Conservation (phyloP, 2,329 filamentous ascomycete genomes). For the Xylariaceae sp. region DNA sequence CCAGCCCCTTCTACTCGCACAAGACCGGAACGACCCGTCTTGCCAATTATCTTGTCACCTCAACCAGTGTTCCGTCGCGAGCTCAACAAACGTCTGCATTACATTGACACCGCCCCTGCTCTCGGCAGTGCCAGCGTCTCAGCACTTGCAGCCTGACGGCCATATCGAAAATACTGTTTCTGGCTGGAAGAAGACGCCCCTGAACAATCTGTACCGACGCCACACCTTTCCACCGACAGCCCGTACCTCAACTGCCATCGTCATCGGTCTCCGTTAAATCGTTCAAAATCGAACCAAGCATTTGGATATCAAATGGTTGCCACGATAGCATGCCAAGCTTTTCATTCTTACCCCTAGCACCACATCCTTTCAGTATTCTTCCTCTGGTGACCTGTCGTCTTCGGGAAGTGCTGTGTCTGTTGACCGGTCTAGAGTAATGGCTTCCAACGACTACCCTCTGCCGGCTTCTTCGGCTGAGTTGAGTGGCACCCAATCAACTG, state of each 20-base stretch:
- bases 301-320: constrained; percentile 21
- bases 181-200: constrained; percentile 11
- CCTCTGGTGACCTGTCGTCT: constrained; percentile 46
- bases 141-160: constrained; percentile 12
- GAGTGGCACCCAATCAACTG: constrained; percentile 33
- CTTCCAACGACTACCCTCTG: constrained; percentile 41
- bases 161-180: constrained; percentile 17
- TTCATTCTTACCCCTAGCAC: constrained; percentile 24
- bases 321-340: constrained; percentile 25
- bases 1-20: constrained; percentile 2
- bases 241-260: constrained; percentile 13
- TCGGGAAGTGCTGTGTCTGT: constrained; percentile 39
- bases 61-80: constrained; percentile 12
- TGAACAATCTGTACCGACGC: constrained; percentile 21
- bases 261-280: constrained; percentile 13
- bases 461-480: constrained; percentile 40
- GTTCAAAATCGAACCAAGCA: constrained; percentile 17
- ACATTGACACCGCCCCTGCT: constrained; percentile 15
- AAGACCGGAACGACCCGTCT: background rate
- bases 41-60: background rate
- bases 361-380: constrained; percentile 37
- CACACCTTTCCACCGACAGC: constrained; percentile 21
- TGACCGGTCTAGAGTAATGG: constrained; percentile 44
- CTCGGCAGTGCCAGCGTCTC: constrained; percentile 15
- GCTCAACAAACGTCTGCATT: constrained; percentile 12